Evolutionary conservation across 495 filamentous ascomycete species (phyloP), one percentile per base, ranked within the genome.

Genomic region (Pyrenula aspistea): DNA sequence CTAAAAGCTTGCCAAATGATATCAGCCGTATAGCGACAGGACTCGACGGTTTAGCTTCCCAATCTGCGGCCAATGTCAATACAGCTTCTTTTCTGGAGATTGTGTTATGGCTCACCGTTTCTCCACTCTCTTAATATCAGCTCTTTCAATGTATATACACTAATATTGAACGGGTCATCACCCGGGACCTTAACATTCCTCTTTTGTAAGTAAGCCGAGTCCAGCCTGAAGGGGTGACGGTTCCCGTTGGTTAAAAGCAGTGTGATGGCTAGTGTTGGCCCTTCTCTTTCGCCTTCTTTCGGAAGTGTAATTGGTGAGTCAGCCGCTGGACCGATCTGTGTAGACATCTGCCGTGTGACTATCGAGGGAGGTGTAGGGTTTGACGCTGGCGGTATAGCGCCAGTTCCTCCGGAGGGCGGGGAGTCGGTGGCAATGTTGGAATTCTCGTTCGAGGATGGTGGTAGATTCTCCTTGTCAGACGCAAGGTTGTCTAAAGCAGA

Each of bases 51-150:
- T 85, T 82, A 19, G 82, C 72, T 64, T 95, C 91, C 91, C 91
- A 96, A 65, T 96, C 91, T 83, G 63, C 25, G 54, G 11, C 55
- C 12, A 10, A 47, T 47, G 56, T 56, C 47, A 58, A 2, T 19
- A 49, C 15, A 52, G 50, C 50, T 8, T 24, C 8, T 8, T 24
- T 10, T 21, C 50, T 20, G 19, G 8, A 52, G 50, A 48, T 48
- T 52, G 19, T 52, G 8, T 20, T 24, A 20, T 10, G 50, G 54
- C 69, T 68, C 68, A 83, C 81, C 81, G 61, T 83, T 82, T 61
- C 88, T 77, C 91, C 91, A 96, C 62, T 94, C 91, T 62, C 88
- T 73, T 77, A 90, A 80, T 59, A 96, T 94, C 68, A 95, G 71
- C 65, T 96, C 90, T 69, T 96, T 96, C 54, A 96, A 66, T 8